Evolutionary conservation across 306 rosid species (phyloP).

Genomic region (Begonia masoniana): DNA sequence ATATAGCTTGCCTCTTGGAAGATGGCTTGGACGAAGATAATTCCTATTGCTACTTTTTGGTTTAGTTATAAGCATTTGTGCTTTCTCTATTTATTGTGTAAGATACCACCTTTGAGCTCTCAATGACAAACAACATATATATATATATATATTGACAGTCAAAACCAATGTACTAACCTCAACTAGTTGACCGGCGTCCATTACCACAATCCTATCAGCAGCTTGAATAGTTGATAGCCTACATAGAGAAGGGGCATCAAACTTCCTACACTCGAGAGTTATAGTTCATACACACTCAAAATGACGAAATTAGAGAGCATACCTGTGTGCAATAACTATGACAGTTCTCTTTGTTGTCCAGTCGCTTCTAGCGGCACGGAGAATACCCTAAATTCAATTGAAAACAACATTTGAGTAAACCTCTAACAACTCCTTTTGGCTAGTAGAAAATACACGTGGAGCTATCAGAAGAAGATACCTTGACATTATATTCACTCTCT

Average conservation of each 20-base stretch:
- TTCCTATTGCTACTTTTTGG: too few species aligned
- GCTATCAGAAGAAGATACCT: slow-evolving; percentile 34
- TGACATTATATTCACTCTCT: slow-evolving; percentile 85
- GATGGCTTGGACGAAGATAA: too few species aligned
- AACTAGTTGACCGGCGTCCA: slow-evolving; percentile 71
- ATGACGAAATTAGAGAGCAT: slow-evolving; percentile 6
- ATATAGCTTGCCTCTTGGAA: too few species aligned
- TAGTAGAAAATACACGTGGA: slow-evolving; percentile 2
- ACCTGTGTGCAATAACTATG: slow-evolving; percentile 92
- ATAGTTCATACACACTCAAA: background rate
- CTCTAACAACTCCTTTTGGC: background rate
- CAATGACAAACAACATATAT: too few species aligned
- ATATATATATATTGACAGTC: too few species aligned
- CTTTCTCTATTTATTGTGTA: too few species aligned
- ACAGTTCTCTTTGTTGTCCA: slow-evolving; percentile 49
- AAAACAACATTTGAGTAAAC: slow-evolving; percentile 16
- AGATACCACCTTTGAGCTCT: too few species aligned
- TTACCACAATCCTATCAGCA: slow-evolving; percentile 85
- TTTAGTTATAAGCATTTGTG: too few species aligned
- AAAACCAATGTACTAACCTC: slow-evolving; percentile 47
- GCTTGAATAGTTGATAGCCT: slow-evolving; percentile 98
- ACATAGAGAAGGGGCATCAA: slow-evolving; percentile 9
- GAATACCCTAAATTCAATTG: slow-evolving; percentile 59
- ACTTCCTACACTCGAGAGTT: slow-evolving; percentile 6
- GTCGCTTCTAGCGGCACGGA: slow-evolving; percentile 67